Base-by-base conservation (phyloP, 345 rosid species). In the Diplotaxis tenuifolia region DNA sequence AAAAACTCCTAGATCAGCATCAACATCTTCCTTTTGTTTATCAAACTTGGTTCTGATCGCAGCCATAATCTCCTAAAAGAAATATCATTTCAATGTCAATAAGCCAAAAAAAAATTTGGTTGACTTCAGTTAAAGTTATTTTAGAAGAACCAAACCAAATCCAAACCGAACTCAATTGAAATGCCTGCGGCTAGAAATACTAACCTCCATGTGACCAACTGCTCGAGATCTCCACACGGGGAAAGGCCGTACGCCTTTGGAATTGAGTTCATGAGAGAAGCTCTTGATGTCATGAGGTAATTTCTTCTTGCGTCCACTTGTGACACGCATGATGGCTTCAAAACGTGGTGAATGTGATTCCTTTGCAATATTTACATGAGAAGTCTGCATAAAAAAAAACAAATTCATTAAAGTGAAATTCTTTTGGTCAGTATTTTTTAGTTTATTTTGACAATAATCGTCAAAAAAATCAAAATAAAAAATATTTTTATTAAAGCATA, bases 261-360 rank as follows among this genome's bases (percentile, higher is more conserved):
- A 95, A 79, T 92, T 95, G 52, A 95, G 98, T 78, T 95, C 97
- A 27, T 92, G 98, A 72, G 99, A 95, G 84, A 92, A 95, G 82
- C 99, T 92, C 82, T 95, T 92, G 67, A 92, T 84, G 12, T 92
- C 96, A 36, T 89, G 87, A 47, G 87, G 81, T n/a, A n/a, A n/a
- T 79, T 79, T 92, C 87, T 85, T 92, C 78, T 82, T 94, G 73
- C 96, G 81, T 62, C 96, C 92, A 78, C 94, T 87, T 0, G 99
- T 92, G 20, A 90, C 86, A 47, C 89, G 92, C 79, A 92, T 53
- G 31, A 95, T 84, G 32, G 97, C 97, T 75, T 87, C 96, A 74
- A 92, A 92, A 25, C 92, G 84, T 4, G 96, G 98, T 62, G 96
- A 92, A 65, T 86, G 96, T 68, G 91, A 78, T 82, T 90, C 94